Conservation (phyloP, 768 basidiomycete species). For the Auricularia sp. region DNA sequence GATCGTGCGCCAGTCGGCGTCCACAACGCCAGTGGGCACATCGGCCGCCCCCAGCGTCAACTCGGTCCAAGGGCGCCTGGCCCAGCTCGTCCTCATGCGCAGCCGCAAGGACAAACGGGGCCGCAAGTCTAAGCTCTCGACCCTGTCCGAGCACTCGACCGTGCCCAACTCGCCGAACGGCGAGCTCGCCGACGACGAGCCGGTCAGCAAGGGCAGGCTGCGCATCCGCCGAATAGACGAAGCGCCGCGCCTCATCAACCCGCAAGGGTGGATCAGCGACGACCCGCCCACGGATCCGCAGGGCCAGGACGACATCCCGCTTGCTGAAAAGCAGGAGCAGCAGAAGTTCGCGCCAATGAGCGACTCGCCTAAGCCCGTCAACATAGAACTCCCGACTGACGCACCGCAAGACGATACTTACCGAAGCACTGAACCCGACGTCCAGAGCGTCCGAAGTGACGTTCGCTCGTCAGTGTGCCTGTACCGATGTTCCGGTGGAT, state of each 20-base stretch:
- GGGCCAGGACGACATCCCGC: not conserved
- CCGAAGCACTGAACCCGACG: not conserved
- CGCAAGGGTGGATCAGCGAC: slow-evolving; percentile 61
- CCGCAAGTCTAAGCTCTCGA: not conserved
- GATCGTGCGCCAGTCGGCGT: slow-evolving; percentile 18
- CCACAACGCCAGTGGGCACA: not conserved
- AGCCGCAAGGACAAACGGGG: slow-evolving; percentile 5
- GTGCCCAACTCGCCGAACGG: not conserved
- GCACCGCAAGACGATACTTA: not conserved
- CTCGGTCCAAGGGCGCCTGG: slow-evolving; percentile 1
- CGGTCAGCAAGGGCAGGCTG: slow-evolving; percentile 20
- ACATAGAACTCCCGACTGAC: not conserved
- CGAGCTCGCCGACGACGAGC: not conserved
- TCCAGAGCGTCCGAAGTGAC: not conserved
- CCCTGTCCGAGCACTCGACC: not conserved
- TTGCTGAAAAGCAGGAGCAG: not conserved
- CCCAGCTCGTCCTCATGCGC: slow-evolving; percentile 3
- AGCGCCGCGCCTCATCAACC: slow-evolving; percentile 59
- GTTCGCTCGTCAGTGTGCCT: not conserved
- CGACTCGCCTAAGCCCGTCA: not conserved
- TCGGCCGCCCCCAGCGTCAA: not conserved
- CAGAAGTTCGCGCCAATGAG: not conserved
- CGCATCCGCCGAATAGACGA: slow-evolving; percentile 58
- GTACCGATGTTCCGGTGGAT: not conserved
- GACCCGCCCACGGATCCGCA: slow-evolving; percentile 7